Evolutionary conservation across 352 stramenopile genomes (phyloP), one percentile per base, ranked within the genome.

Genomic region (Pythium dissotocum): DNA sequence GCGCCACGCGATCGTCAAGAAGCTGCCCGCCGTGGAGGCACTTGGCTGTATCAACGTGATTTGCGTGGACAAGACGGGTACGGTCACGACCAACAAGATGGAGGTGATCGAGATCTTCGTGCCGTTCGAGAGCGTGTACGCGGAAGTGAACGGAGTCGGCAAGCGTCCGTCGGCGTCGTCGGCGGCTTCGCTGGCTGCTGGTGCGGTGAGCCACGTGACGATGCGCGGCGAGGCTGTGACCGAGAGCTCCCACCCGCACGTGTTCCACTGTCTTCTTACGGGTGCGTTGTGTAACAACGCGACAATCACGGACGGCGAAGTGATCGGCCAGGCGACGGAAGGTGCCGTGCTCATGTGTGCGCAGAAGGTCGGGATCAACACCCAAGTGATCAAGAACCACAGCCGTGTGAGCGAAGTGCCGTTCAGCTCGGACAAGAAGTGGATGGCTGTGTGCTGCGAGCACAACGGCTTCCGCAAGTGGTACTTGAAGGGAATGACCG

Each of bases 341-440:
- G 87, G 87, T 8, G 87, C 87, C 2, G 77, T 95, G 32, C 53
- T 93, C 8, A 58, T 91, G 49, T 89, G 82, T 26, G 79, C 89
- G 7, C 79, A 85, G 58, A 89, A 90, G 62, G 71, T 93, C 28
- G 83, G 81, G 32, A 84, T 93, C 40, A 77, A 75, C 13, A 56
- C 67, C 10, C 56, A 65, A 0, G 62, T 79, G 1, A 75, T 80
- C 44, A 71, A 71, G 55, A 76, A 81, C 70, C 88, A 77, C 84
- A 88, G 69, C 52, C 84, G 97, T 55, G 77, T 95, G 0, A 89
- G 89, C 38, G 94, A 98, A 78, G 88, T 98, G 46, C 91, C 96
- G 0, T 99, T 99, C 77, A 98, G 84, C 60, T 98, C 92, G 28
- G 96, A 98, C 62, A 93, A 96, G 60, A 99, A 99, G 70, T 92